Percentiles rank a stretch among this genome's conserved stretches.
Evolutionary conservation across 345 rosid genomes (phyloP).

Genomic region (Theobroma cacao): DNA sequence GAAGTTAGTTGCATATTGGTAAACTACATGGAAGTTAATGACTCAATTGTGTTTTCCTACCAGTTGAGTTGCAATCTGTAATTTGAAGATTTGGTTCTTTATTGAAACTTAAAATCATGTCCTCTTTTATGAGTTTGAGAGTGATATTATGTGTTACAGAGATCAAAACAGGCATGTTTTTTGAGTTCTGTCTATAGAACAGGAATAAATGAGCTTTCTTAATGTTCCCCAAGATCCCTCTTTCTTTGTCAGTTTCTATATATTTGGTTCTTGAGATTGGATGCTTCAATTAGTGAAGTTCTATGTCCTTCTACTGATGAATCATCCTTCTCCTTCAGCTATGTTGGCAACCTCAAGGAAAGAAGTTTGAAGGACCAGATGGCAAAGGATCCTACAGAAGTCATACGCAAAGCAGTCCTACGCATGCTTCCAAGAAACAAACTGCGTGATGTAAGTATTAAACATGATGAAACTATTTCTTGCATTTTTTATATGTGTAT

Average conservation of each 20-base stretch:
- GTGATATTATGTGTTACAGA: background rate
- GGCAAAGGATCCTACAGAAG: conserved; percentile 97
- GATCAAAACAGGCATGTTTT: background rate
- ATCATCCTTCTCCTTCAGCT: conserved; percentile 39
- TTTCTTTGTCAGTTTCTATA: background rate
- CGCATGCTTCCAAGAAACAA: conserved; percentile 99
- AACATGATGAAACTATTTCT: background rate
- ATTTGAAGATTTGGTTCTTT: background rate
- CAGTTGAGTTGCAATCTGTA: background rate
- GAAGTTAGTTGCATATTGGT: background rate
- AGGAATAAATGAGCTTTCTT: background rate
- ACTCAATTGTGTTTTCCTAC: background rate
- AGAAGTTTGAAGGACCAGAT: conserved; percentile 92
- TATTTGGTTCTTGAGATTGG: background rate
- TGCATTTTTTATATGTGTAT: background rate
- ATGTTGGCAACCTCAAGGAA: conserved; percentile 88
- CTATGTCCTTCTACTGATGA: background rate
- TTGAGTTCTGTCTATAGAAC: background rate
- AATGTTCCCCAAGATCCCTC: background rate
- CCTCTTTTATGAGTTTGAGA: background rate
- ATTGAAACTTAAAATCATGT: background rate
- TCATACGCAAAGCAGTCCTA: conserved; percentile 90
- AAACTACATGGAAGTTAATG: background rate
- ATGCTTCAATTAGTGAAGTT: background rate
- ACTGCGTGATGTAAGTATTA: conserved; percentile 77